phyloP scores from a whole-genome alignment of 139 green algal species.

The Pleodorina starrii region DNA sequence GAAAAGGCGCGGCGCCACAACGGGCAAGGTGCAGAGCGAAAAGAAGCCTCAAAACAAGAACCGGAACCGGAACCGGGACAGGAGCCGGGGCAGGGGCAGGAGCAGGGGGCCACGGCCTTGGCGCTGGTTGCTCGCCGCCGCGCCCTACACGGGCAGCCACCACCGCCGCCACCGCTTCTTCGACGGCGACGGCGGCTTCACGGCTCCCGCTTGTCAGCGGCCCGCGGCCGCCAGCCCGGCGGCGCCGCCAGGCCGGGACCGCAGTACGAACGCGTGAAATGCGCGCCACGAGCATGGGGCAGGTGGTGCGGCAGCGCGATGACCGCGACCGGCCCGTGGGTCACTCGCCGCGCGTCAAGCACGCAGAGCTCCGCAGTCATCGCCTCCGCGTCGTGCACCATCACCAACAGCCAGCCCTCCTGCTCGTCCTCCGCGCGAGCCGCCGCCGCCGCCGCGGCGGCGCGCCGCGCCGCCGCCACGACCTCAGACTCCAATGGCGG shows the following conservation, averaged over 20 bases:
- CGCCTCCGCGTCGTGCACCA: constrained; percentile 32
- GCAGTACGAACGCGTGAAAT: constrained; percentile 18
- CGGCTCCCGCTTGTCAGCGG: too few species aligned
- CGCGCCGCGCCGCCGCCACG: neutral
- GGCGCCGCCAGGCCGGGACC: constrained; percentile 27
- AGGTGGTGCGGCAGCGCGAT: constrained; percentile 32
- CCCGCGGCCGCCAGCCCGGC: constrained; percentile 20
- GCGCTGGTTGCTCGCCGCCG: too few species aligned
- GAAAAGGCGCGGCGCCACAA: too few species aligned
- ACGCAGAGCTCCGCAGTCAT: constrained; percentile 29
- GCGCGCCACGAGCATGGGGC: neutral
- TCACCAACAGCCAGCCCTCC: constrained; percentile 39
- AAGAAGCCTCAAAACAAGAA: too few species aligned
- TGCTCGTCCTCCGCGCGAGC: neutral
- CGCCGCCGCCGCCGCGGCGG: neutral
- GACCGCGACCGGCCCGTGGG: constrained; percentile 24
- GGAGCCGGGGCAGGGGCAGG: too few species aligned
- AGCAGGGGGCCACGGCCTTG: too few species aligned
- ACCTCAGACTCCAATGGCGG: neutral
- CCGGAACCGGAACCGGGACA: too few species aligned
- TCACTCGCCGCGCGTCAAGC: constrained; percentile 28
- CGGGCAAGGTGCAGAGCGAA: too few species aligned
- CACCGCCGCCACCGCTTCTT: too few species aligned
- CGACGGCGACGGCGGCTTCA: too few species aligned
- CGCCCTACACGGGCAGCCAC: too few species aligned